Percentiles rank a stretch among this genome's conserved stretches.
Evolutionary conservation across 164 flowering plant genomes (phyloP).

Genomic region (Macadamia tetraphylla): DNA sequence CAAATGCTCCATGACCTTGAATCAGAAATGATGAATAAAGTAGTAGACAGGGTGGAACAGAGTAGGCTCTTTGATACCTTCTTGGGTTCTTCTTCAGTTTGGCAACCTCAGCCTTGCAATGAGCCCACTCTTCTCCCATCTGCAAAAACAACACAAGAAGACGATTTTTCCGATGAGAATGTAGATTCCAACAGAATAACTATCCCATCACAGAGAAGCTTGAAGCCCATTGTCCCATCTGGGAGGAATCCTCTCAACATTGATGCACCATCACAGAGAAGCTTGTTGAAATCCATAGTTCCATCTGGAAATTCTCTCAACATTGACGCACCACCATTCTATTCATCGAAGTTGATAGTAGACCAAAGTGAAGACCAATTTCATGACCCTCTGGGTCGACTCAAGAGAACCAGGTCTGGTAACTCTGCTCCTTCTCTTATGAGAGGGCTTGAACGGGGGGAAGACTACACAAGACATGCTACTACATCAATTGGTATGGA

Average conservation of each 20-base stretch:
- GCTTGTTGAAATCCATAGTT: constrained; percentile 6
- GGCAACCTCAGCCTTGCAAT: constrained; percentile 98
- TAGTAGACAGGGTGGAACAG: constrained; percentile 57
- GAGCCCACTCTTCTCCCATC: constrained; percentile 27
- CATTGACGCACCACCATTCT: constrained; percentile 69
- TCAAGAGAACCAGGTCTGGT: constrained; percentile 76
- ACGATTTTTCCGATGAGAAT: constrained; percentile 63
- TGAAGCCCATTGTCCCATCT: constrained; percentile 12
- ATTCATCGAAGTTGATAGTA: constrained; percentile 30
- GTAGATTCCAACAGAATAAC: constrained; percentile 21
- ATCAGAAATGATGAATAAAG: constrained; percentile 65
- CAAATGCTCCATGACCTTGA: constrained; percentile 92
- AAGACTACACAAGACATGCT: neutral
- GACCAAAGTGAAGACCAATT: constrained; percentile 21
- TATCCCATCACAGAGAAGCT: neutral
- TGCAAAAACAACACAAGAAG: constrained; percentile 13
- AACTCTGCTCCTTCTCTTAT: constrained; percentile 11
- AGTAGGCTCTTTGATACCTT: constrained; percentile 70
- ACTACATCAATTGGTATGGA: neutral
- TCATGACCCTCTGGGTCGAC: constrained; percentile 33
- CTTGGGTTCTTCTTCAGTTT: constrained; percentile 76
- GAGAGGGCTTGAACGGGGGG: constrained; percentile 6
- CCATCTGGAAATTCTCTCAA: constrained; percentile 44
- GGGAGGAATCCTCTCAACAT: constrained; percentile 46
- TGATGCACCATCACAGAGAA: constrained; percentile 53